Evolutionary conservation across 257 asterid genomes (phyloP).

Genomic region (Solanum clarkiae): DNA sequence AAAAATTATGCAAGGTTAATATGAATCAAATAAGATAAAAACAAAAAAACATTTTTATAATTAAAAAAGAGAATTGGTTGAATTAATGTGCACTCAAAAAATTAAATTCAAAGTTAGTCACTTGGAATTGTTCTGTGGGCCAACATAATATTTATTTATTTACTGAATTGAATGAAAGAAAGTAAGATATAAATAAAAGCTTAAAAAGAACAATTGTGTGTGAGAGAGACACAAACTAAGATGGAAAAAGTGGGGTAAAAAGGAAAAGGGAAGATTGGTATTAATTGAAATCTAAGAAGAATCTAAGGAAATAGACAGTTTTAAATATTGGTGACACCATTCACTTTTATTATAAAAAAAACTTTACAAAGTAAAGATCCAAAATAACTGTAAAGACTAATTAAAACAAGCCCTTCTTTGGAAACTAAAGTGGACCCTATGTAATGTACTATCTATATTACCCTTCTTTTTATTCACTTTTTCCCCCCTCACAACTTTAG

Average conservation of each 20-base stretch:
- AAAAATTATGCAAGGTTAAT: too few species aligned
- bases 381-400: conserved; percentile 10
- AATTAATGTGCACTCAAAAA: neutral
- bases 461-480: neutral
- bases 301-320: neutral
- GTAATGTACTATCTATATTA: neutral
- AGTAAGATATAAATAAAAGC: neutral
- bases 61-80: neutral
- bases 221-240: neutral
- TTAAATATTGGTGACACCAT: neutral
- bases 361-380: conserved; percentile 1
- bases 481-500: neutral
- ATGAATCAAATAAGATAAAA: neutral
- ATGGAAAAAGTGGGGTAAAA: neutral
- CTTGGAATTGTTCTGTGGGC: neutral
- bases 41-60: neutral
- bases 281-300: conserved; percentile 6
- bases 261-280: neutral
- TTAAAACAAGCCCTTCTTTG: neutral
- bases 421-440: neutral
- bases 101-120: neutral
- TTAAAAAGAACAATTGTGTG: neutral
- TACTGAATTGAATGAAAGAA: neutral
- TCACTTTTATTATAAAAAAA: neutral
- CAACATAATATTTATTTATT: neutral